Percentiles rank a stretch among this genome's conserved stretches.
phyloP scores from a whole-genome alignment of 2,329 filamentous ascomycete genomes.

The Aspergillus fructus region DNA sequence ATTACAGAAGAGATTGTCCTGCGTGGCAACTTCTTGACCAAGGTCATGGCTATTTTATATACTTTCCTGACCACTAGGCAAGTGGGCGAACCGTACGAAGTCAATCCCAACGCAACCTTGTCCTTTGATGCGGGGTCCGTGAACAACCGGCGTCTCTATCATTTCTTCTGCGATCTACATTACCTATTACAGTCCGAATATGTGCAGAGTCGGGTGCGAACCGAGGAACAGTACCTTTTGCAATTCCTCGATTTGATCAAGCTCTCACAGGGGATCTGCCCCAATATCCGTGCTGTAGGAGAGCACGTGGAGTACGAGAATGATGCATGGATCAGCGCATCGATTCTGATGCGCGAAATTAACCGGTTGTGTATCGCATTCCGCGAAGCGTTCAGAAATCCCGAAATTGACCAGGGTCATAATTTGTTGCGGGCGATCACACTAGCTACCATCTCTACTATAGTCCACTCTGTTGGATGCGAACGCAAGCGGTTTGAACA shows the following conservation, averaged over 20 bases:
- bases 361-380: conserved; percentile 89
- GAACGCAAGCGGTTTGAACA: conserved; percentile 82
- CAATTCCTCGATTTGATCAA: conserved; percentile 96
- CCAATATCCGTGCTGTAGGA: conserved; percentile 84
- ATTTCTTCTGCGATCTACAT: conserved; percentile 93
- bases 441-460: conserved; percentile 74
- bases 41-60: conserved; percentile 92
- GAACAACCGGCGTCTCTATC: conserved; percentile 92
- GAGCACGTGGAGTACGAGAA: conserved; percentile 98
- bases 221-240: conserved; percentile 80
- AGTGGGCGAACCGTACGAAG: conserved; percentile 88
- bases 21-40: conserved; percentile 92
- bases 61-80: conserved; percentile 95
- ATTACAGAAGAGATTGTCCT: conserved; percentile 96
- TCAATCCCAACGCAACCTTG: conserved; percentile 80
- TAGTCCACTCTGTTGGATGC: conserved; percentile 84
- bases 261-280: conserved; percentile 94
- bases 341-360: conserved; percentile 89
- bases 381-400: conserved; percentile 77
- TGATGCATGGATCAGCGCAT: conserved; percentile 96
- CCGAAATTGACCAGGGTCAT: conserved; percentile 61
- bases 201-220: conserved; percentile 80
- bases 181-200: conserved; percentile 86
- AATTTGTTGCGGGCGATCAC: conserved; percentile 68
- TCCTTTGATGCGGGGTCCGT: conserved; percentile 94